Base-by-base conservation (phyloP, 2,329 filamentous ascomycete species). In the Xylariaceae sp. region DNA sequence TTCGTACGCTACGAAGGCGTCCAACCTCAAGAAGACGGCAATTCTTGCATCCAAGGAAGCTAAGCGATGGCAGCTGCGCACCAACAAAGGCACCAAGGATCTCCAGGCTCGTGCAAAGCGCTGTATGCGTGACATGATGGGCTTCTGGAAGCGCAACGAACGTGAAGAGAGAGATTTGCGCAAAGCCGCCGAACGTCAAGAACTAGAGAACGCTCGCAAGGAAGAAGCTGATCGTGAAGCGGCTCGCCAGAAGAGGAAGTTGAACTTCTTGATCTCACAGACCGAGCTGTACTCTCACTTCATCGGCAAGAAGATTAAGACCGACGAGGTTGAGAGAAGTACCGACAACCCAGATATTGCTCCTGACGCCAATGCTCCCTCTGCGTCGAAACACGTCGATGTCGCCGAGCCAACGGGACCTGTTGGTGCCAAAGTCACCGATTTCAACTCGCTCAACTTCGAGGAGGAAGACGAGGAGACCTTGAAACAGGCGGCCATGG, bases 201-300 rank as follows among this genome's bases (percentile, higher is more conserved):
- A 97, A 72, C 81, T 99, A 42, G 94, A 99, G 68, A 95, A 94
- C 63, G 94, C 94, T 15, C 91, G 94, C 71, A 95, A 92, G 72
- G 91, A 92, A 52, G 94, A 99, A 75, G 94, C 94, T 5, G 94
- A 97, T 62, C 90, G 95, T 58, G 94, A 99, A 80, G 90, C 94
- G 14, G 95, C 95, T 61, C 83, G 94, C 57, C 94, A 99, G 74
- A 96, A 95, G 81, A 85, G 94, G 63, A 99, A 99, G 75, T 88
- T 99, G 68, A 97, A 99, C 73, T 99, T 99, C 79, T 80, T 99
- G 56, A 99, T 99, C 69, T 96, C 92, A 1, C 94, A 99, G 73
- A 99, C 94, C 1, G 94, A 99, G 68, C 80, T 99, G 44, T 99
- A 99, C 76, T 97, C 92, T 39, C 94, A 99, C 77, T 99, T 99